Base-by-base conservation (phyloP, 73 alveolate genomes). In the Paramecium sexaurelia region DNA sequence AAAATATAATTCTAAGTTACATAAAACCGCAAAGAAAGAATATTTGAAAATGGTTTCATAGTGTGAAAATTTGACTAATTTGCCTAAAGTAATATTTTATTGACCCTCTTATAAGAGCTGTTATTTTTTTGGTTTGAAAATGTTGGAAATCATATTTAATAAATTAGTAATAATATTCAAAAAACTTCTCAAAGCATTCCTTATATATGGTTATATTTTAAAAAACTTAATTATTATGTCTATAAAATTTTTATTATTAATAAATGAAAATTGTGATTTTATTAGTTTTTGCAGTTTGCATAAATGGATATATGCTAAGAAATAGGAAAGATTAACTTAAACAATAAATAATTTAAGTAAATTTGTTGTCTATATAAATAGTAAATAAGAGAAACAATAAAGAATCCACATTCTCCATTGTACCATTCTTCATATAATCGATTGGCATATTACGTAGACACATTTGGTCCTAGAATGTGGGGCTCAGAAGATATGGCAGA, bases 391-490 rank as follows among this genome's bases (percentile, higher is more conserved):
- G 83, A 61, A 11, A 32, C 83, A 0, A n/a, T 61, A 29, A 61
- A 61, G 17, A 29, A 61, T 11, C 47, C 39, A 11, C 4, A 26
- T 26, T 29, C 47, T 0, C 83, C 83, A 61, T 61, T 61, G 22
- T 61, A 61, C 39, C 94, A 88, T 47, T 41, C 82, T 11, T 83
- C 94, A 61, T 88, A 67, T 27, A 43, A 47, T 36, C 75, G 68
- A 69, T 43, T 88, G 83, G 91, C 94, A 10, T 88, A 88, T 88
- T 39, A 68, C 15, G 94, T 88, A 32, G 94, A 88, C 27, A 88
- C 94, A 27, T 88, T 41, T 69, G 94, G 94, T 9, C 91, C 94
- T 26, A 75, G 94, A 43, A 39, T 88, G 68, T 88, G 94, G 94
- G 90, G 90, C 15, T 78, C 90, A n/a, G 73, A 78, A 43, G 3